Evolutionary conservation across 1,284 basidiomycete species (phyloP), one percentile per base, ranked within the genome.

Genomic region (Apiotrichum brassicae): DNA sequence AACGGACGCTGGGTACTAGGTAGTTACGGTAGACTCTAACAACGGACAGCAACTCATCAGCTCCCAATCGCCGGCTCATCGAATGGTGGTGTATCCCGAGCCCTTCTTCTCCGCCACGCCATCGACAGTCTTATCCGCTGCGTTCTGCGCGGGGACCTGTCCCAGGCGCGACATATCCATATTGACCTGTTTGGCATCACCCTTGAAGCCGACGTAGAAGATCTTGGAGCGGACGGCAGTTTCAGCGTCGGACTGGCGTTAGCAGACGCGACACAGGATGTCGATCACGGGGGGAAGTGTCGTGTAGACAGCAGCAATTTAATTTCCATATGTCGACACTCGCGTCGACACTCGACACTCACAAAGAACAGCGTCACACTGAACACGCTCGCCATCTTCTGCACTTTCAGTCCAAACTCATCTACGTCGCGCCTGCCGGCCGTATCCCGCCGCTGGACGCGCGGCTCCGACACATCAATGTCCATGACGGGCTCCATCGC

Each of bases 401-500:
- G 72, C 20, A 74, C 70, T 50, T 74, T 74, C 45, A 74, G 57
- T n/a, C 64, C 63, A 66, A 67, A 74, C 48, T 72, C 70, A 41
- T 74, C 72, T 0, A 72, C 64, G 37, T 74, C 71, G 24, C 72
- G 60, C 43, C 60, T 41, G 4, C 72, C 72, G n/a, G 58, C 65
- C 3, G 53, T 43, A 24, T 62, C 61, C 24, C 68, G 44, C 5
- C 57, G 42, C 16, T 59, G 56, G 14, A 46, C 43, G 1, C 65
- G 63, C 14, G 69, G 64, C 22, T 56, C 51, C 9, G 60, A 58
- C 8, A 65, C 58, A 49, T 67, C 66, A 8, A 74, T 36, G 48
- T 74, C 72, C 65, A 73, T 72, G 43, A 71, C 61, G 2, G 72
- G 67, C 18, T 52, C 59, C 55, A 69, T 59, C n/a, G 43, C 57